Percentiles rank a stretch among this genome's conserved stretches.
Evolutionary conservation across 2,329 filamentous ascomycete genomes (phyloP).

Genomic region (Furcasterigmium furcatum): DNA sequence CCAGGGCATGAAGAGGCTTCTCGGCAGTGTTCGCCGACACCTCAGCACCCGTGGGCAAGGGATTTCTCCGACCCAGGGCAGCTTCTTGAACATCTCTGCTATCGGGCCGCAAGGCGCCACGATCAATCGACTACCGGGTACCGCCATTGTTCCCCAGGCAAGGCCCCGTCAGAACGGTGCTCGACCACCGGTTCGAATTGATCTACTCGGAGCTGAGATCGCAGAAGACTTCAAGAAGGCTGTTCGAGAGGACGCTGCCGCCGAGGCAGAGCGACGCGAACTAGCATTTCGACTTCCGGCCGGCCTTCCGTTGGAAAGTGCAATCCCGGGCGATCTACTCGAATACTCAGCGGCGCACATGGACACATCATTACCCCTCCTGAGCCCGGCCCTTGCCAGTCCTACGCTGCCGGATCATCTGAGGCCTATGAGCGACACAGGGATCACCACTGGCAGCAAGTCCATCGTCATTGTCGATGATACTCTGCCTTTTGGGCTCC

Average conservation of each 20-base stretch:
- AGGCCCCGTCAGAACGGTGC: conserved; percentile 37
- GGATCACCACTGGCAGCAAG: conserved; percentile 76
- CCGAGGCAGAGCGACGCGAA: conserved; percentile 24
- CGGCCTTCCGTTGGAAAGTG: conserved; percentile 6
- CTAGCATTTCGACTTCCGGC: conserved; percentile 1
- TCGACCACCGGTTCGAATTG: conserved; percentile 64
- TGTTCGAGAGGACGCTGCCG: conserved; percentile 61
- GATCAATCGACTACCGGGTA: conserved; percentile 56
- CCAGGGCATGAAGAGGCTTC: conserved; percentile 79
- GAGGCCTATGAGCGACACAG: conserved; percentile 49
- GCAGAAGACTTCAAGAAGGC: conserved; percentile 77
- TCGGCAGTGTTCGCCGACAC: conserved; percentile 82
- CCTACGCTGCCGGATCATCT: conserved; percentile 24
- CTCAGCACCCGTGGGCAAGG: conserved; percentile 59
- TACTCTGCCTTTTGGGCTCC: conserved; percentile 48
- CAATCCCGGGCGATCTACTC: conserved; percentile 19
- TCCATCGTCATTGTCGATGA: conserved; percentile 87
- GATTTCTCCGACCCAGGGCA: conserved; percentile 40
- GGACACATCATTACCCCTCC: conserved; percentile 23
- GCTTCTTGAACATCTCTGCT: conserved; percentile 44
- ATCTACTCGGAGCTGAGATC: conserved; percentile 75
- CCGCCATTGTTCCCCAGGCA: conserved; percentile 57
- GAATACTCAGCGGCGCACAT: conserved; percentile 42
- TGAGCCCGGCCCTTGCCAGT: conserved; percentile 27
- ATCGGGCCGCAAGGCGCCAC: conserved; percentile 50